Evolutionary conservation across 2,329 filamentous ascomycete species (phyloP).

Genomic region (Botrytis fabae): DNA sequence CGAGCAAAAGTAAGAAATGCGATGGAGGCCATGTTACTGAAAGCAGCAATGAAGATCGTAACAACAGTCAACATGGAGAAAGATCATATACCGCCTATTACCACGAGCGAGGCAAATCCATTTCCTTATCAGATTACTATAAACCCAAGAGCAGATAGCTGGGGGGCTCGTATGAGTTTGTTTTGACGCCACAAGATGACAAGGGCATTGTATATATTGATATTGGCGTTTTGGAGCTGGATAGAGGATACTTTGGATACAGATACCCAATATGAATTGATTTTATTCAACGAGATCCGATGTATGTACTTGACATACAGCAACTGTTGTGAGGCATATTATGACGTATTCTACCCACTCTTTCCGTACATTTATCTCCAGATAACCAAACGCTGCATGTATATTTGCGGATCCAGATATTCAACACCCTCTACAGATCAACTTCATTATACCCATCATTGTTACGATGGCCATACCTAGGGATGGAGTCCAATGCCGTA

Average conservation of each 20-base stretch:
- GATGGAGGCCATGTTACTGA: slow-evolving; percentile 86
- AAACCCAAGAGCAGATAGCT: slow-evolving; percentile 77
- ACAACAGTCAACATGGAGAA: slow-evolving; percentile 85
- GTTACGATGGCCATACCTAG: neutral
- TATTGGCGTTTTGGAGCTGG: slow-evolving; percentile 24
- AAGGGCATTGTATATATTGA: slow-evolving; percentile 25
- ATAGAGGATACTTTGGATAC: slow-evolving; percentile 33
- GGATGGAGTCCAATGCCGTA: neutral
- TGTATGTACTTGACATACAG: neutral
- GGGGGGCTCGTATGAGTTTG: slow-evolving; percentile 77
- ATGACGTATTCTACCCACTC: neutral
- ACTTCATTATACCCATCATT: neutral
- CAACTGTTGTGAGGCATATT: neutral
- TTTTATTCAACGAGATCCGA: slow-evolving; percentile 19
- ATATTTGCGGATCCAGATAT: neutral
- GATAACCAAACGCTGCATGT: neutral
- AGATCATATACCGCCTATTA: slow-evolving; percentile 96
- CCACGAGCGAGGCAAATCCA: slow-evolving; percentile 84
- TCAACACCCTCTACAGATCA: neutral
- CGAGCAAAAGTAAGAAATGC: slow-evolving; percentile 83
- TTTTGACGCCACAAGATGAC: slow-evolving; percentile 32
- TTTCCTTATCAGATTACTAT: slow-evolving; percentile 94
- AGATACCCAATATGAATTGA: slow-evolving; percentile 37
- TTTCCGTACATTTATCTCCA: neutral
- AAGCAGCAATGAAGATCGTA: slow-evolving; percentile 87